Conservation (phyloP, 768 basidiomycete genomes). For the Hortiboletus campestris region DNA sequence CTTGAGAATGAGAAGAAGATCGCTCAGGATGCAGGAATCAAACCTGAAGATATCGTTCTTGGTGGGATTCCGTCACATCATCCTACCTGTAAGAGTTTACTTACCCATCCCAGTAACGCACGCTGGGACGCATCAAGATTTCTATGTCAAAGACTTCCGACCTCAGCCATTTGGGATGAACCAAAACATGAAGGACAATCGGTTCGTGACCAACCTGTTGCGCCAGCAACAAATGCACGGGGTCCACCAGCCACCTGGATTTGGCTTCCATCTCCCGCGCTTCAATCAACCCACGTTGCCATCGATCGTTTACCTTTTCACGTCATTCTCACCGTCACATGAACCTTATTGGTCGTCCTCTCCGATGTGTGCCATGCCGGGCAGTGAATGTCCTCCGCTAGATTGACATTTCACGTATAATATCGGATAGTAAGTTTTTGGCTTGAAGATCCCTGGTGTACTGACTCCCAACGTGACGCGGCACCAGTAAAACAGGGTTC, state of each 20-base stretch:
- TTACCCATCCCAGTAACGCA: slow-evolving; percentile 36
- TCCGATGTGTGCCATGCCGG: slow-evolving; percentile 26
- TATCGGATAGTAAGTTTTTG: slow-evolving; percentile 29
- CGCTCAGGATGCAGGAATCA: slow-evolving; percentile 32
- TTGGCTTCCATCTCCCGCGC: slow-evolving; percentile 10
- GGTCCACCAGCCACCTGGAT: slow-evolving; percentile 13
- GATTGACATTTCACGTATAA: slow-evolving; percentile 29
- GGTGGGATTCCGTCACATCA: slow-evolving; percentile 26
- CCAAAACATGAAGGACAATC: slow-evolving; percentile 6
- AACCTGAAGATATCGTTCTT: slow-evolving; percentile 42
- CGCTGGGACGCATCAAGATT: slow-evolving; percentile 40
- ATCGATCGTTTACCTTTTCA: slow-evolving; percentile 43
- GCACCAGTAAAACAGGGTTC: slow-evolving; percentile 35
- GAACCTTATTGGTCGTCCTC: slow-evolving; percentile 41
- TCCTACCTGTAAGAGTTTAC: not conserved
- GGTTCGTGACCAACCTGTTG: slow-evolving; percentile 7
- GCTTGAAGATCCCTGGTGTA: not conserved
- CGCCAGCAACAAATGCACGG: slow-evolving; percentile 16
- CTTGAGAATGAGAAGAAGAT: slow-evolving; percentile 33
- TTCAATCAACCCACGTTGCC: slow-evolving; percentile 32
- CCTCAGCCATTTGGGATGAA: slow-evolving; percentile 16
- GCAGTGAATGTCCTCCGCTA: slow-evolving; percentile 19
- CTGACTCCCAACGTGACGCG: not conserved
- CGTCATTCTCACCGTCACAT: slow-evolving; percentile 32
- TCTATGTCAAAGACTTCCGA: slow-evolving; percentile 38